phyloP scores from a whole-genome alignment of 495 filamentous ascomycete genomes.

The Penicillium atrosanguineum region DNA sequence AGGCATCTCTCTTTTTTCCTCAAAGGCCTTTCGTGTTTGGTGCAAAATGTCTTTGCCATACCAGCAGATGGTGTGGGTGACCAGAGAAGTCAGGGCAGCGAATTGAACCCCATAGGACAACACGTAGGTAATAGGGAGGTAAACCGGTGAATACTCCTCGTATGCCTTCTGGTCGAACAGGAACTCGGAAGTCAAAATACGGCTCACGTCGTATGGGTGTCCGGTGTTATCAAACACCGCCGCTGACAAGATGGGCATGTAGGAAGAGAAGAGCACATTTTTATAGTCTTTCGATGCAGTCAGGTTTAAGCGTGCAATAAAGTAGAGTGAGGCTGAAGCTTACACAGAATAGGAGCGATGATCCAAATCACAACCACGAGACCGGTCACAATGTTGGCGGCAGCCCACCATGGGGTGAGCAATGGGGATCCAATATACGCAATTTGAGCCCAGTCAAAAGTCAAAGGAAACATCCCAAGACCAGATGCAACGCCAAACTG shows the following conservation, averaged over 20 bases:
- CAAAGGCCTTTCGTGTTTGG: constrained; percentile 27
- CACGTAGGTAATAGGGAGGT: constrained; percentile 79
- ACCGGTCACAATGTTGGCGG: constrained; percentile 80
- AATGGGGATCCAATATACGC: constrained; percentile 86
- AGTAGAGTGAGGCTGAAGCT: neutral
- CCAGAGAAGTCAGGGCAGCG: constrained; percentile 65
- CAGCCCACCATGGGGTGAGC: constrained; percentile 84
- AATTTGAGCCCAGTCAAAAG: constrained; percentile 90
- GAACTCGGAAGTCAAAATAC: constrained; percentile 70
- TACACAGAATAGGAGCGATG: constrained; percentile 64
- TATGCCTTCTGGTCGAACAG: constrained; percentile 73
- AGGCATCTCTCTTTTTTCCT: constrained; percentile 21
- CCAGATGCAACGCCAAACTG: constrained; percentile 80
- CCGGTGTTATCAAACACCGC: constrained; percentile 78
- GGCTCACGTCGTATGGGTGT: constrained; percentile 72
- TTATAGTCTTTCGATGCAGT: constrained; percentile 54
- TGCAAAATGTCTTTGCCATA: constrained; percentile 32
- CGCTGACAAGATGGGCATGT: constrained; percentile 74
- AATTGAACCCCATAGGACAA: constrained; percentile 82
- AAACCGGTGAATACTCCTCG: constrained; percentile 73
- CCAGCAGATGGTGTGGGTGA: constrained; percentile 27
- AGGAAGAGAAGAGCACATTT: constrained; percentile 73
- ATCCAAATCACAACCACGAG: constrained; percentile 82
- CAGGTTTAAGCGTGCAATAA: neutral
- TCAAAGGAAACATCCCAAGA: constrained; percentile 78